A percentile compares a stretch with the other conserved stretches of the same genome.
These are phyloP conservation scores for Hypomontagnella monticulosa DNA, from an alignment of 495 filamentous ascomycete species.

Conservation along the genomic window DNA sequence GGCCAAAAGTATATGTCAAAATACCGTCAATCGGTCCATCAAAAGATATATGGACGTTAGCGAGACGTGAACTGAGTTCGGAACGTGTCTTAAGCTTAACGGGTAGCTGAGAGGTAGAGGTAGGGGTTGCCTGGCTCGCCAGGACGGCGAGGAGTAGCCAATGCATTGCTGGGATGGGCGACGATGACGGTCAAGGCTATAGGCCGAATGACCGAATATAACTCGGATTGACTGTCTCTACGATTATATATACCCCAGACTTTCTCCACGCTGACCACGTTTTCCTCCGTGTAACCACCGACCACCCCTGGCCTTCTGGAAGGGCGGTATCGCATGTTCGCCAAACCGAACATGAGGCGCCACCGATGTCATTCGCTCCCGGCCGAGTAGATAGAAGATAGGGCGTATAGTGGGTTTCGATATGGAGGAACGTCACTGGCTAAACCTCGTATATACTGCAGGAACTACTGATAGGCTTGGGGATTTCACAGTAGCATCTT, in stretches of 20 bases:
- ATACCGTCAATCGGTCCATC: conserved; percentile 38
- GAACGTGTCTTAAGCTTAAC: conserved; percentile 51
- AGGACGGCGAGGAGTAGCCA: conserved; percentile 32
- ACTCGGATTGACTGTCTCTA: conserved; percentile 5
- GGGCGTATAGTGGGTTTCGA: conserved; percentile 15
- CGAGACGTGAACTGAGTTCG: conserved; percentile 52
- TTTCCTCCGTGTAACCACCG: neutral
- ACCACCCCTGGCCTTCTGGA: neutral
- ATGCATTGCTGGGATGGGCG: conserved; percentile 18
- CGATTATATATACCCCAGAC: conserved; percentile 21
- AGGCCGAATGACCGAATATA: neutral
- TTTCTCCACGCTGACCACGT: neutral
- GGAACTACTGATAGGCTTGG: conserved; percentile 12
- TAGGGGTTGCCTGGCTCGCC: conserved; percentile 22
- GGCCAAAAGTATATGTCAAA: conserved; percentile 55
- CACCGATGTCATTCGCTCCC: conserved; percentile 9
- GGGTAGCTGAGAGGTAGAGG: conserved; percentile 35
- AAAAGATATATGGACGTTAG: conserved; percentile 56
- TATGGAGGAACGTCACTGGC: conserved; percentile 16
- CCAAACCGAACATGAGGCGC: conserved; percentile 1
- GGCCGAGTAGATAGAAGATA: conserved; percentile 16
- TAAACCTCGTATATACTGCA: conserved; percentile 11
- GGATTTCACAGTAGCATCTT: conserved; percentile 19
- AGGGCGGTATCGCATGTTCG: conserved; percentile 15
- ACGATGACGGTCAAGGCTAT: neutral